Conservation (phyloP, 176 grass and related monocot species). For the Triticum urartu region DNA sequence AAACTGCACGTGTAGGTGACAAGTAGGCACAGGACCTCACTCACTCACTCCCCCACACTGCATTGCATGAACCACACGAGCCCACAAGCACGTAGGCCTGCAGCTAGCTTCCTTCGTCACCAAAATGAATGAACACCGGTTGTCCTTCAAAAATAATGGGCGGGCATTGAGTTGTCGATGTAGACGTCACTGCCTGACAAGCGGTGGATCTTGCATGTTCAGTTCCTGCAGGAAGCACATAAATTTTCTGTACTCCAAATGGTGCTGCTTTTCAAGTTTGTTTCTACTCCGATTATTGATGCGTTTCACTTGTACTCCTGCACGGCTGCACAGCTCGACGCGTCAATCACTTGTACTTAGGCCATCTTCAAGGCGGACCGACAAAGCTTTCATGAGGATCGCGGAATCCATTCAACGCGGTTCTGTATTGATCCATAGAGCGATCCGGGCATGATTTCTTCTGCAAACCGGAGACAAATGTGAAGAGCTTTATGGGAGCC, state of each 20-base stretch:
- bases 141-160: not conserved
- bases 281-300: not conserved
- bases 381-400: no score
- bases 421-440: no score
- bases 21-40: not conserved
- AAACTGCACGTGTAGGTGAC: not conserved
- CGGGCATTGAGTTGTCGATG: not conserved
- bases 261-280: not conserved
- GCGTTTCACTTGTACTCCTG: not conserved
- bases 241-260: not conserved
- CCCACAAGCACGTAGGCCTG: no score
- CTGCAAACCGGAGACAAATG: no score
- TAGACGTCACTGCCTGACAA: not conserved
- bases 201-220: not conserved
- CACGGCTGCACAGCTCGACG: no score
- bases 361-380: no score
- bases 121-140: not conserved
- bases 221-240: not conserved
- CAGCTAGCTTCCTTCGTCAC: no score
- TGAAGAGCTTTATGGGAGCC: no score
- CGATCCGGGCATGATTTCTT: no score
- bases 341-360: no score
- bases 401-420: no score
- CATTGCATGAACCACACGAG: not conserved
- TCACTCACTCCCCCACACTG: not conserved